A percentile compares a stretch with the other conserved stretches of the same genome.
Conservation (phyloP, 345 rosid genomes). For the Eucalyptus paniculata region DNA sequence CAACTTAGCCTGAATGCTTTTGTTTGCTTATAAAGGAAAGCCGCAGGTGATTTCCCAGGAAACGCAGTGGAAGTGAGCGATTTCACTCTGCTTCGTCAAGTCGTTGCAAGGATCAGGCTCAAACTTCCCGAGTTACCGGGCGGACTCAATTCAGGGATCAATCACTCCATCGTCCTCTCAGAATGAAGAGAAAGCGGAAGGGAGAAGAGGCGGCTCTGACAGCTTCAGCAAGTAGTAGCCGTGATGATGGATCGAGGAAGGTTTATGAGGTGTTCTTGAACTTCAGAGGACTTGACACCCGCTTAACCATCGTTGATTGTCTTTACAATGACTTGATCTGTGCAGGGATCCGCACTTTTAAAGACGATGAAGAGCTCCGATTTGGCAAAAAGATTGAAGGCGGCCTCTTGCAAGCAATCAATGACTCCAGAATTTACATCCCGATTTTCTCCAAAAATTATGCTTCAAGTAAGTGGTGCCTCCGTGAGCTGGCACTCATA, state of each 20-base stretch:
- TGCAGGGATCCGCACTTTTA: background rate
- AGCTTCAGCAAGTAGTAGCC: background rate
- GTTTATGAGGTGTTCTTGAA: background rate
- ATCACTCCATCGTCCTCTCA: background rate
- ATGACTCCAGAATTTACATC: background rate
- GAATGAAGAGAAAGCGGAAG: background rate
- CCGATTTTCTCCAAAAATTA: background rate
- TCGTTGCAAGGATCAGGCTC: background rate
- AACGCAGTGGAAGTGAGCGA: no score
- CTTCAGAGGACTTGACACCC: background rate
- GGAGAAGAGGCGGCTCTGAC: accelerated
- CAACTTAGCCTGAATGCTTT: no score
- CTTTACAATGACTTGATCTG: background rate
- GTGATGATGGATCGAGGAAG: background rate
- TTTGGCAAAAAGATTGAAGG: background rate
- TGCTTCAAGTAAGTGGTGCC: background rate
- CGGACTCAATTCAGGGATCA: background rate
- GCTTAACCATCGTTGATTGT: background rate
- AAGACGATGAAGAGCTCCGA: background rate
- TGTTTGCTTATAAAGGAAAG: no score
- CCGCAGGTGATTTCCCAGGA: no score
- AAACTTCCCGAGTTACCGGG: background rate
- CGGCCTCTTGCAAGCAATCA: background rate
- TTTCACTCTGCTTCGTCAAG: background rate
- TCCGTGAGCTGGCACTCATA: background rate